A percentile compares a stretch with the other conserved stretches of the same genome.
phyloP scores from a whole-genome alignment of 306 rosid genomes.

The Pterocarpus macrocarpus region DNA sequence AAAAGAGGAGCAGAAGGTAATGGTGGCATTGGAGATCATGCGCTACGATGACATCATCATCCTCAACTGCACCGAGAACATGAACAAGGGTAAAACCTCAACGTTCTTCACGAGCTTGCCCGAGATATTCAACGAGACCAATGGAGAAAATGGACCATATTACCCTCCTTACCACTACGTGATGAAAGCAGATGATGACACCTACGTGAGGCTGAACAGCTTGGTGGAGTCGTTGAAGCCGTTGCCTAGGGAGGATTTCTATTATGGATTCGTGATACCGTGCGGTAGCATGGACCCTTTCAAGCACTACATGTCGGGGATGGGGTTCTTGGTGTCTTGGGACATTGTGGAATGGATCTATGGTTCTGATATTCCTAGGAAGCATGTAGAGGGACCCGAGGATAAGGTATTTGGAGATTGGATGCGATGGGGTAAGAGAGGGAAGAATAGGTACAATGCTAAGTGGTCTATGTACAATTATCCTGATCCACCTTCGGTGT shows the following conservation, averaged over 20 bases:
- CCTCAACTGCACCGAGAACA: conserved; percentile 89
- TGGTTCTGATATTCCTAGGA: conserved; percentile 79
- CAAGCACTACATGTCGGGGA: conserved; percentile 91
- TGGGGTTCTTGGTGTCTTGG: conserved; percentile 94
- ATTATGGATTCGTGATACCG: conserved; percentile 92
- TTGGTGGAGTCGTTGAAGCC: conserved; percentile 71
- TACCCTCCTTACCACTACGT: conserved; percentile 89
- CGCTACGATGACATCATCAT: conserved; percentile 80
- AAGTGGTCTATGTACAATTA: conserved; percentile 95
- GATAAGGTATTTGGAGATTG: conserved; percentile 86
- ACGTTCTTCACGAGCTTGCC: conserved; percentile 83
- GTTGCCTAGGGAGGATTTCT: conserved; percentile 78
- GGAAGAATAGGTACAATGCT: conserved; percentile 79
- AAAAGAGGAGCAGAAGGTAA: conserved; percentile 80
- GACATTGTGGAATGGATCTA: conserved; percentile 89
- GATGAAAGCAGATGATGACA: conserved; percentile 91
- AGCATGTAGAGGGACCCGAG: conserved; percentile 82
- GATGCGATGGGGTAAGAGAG: conserved; percentile 69
- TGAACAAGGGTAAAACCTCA: conserved; percentile 93
- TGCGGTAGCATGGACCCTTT: conserved; percentile 96
- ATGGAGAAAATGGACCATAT: background rate
- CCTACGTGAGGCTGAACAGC: conserved; percentile 68
- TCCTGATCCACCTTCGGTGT: conserved; percentile 80
- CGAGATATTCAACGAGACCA: conserved; percentile 61
- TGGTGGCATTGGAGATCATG: conserved; percentile 84